Conservation (phyloP, 2,329 filamentous ascomycete species). For the Parasarocladium wereldwijsianum region DNA sequence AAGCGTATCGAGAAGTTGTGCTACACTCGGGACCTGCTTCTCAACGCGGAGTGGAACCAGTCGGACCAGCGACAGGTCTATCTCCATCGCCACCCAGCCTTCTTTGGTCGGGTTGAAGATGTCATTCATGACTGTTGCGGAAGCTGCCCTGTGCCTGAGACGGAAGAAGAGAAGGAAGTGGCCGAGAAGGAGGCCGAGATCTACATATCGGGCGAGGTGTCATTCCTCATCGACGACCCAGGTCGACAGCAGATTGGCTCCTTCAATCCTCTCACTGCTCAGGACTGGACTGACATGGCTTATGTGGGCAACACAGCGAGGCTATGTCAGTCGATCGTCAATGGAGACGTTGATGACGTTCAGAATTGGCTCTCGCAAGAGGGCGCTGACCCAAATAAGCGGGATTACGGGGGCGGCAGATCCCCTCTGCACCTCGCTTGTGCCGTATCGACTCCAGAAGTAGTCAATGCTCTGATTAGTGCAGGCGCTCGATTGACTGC, state of each 20-base stretch:
- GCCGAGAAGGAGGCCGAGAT: slow-evolving; percentile 59
- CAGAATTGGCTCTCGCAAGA: slow-evolving; percentile 55
- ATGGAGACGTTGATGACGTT: slow-evolving; percentile 56
- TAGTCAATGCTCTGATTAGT: slow-evolving; percentile 59
- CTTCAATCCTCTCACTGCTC: slow-evolving; percentile 68
- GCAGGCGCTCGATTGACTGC: slow-evolving; percentile 58
- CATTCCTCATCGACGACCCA: slow-evolving; percentile 68
- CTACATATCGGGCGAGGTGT: slow-evolving; percentile 59
- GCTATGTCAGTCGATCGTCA: slow-evolving; percentile 70
- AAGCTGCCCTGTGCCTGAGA: slow-evolving; percentile 54
- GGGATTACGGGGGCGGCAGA: slow-evolving; percentile 67
- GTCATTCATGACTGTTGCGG: slow-evolving; percentile 73
- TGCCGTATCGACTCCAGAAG: slow-evolving; percentile 49
- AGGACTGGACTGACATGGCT: slow-evolving; percentile 86
- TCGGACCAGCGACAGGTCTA: slow-evolving; percentile 59
- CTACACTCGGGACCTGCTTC: slow-evolving; percentile 65
- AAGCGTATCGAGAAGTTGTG: slow-evolving; percentile 69
- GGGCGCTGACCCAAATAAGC: slow-evolving; percentile 52
- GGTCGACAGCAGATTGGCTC: slow-evolving; percentile 57
- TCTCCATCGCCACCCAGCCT: slow-evolving; percentile 72
- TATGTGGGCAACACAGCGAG: slow-evolving; percentile 68
- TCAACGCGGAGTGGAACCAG: slow-evolving; percentile 81
- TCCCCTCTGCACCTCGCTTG: slow-evolving; percentile 67
- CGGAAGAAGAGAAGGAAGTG: slow-evolving; percentile 55
- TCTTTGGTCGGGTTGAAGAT: slow-evolving; percentile 64